Evolutionary conservation across 2,329 filamentous ascomycete genomes (phyloP).

Genomic region (Monosporascus sp.): DNA sequence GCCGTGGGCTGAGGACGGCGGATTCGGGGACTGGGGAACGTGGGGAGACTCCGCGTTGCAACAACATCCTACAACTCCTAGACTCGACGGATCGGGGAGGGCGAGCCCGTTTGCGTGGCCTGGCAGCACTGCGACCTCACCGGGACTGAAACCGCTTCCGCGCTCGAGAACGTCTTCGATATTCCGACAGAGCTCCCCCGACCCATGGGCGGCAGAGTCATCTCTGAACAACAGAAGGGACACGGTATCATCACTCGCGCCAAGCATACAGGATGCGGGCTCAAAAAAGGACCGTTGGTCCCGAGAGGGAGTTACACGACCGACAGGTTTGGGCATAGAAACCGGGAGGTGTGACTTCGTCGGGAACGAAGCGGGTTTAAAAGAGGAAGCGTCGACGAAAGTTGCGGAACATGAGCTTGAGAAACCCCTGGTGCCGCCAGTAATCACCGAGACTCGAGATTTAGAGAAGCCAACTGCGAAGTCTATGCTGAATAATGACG

Average conservation of each 20-base stretch:
- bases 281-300: conserved; percentile 1
- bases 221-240: conserved; percentile 17
- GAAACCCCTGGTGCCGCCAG: not conserved
- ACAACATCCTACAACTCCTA: conserved; percentile 23
- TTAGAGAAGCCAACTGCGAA: conserved; percentile 1
- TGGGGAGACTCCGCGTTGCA: conserved; percentile 26
- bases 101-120: conserved; percentile 37
- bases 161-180: conserved; percentile 27
- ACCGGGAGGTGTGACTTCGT: not conserved
- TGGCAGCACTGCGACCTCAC: conserved; percentile 31
- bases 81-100: conserved; percentile 28
- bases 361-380: not conserved
- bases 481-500: conserved; percentile 8
- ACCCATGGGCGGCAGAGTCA: conserved; percentile 37
- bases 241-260: conserved; percentile 3
- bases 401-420: not conserved
- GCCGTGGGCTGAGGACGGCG: conserved; percentile 37
- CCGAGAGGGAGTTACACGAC: not conserved
- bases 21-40: conserved; percentile 32
- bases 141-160: conserved; percentile 24
- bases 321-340: not conserved
- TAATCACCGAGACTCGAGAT: not conserved
- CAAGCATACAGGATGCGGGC: conserved; percentile 1
- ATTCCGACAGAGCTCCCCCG: conserved; percentile 32
- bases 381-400: not conserved